phyloP scores from a whole-genome alignment of 225 moss, liverwort and hornwort species.

The Neckera pumila region DNA sequence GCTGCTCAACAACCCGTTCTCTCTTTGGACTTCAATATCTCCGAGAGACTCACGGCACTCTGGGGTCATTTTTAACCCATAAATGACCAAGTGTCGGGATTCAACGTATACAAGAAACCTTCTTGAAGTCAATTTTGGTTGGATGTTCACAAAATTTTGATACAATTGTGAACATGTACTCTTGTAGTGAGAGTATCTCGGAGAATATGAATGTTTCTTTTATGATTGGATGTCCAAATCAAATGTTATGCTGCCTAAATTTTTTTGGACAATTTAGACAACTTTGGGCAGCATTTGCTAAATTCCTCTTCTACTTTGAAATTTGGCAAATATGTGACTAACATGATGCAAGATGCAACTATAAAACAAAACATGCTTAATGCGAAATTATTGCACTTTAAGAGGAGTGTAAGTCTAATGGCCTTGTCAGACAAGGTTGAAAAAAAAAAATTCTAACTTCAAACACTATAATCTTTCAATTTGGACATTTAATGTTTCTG shows the following conservation, averaged over 20 bases:
- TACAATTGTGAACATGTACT: not conserved
- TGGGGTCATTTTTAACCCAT: too few species aligned
- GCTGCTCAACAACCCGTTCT: not conserved
- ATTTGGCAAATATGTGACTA: not conserved
- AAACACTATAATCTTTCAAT: too few species aligned
- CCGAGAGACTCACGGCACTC: too few species aligned
- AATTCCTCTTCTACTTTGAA: not conserved
- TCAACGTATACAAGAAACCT: too few species aligned
- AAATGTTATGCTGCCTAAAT: fast-evolving
- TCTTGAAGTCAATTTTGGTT: too few species aligned
- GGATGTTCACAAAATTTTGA: not conserved
- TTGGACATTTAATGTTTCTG: too few species aligned
- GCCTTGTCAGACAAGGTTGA: fast-evolving
- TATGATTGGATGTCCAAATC: fast-evolving
- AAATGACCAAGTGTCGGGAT: too few species aligned
- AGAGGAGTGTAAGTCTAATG: too few species aligned
- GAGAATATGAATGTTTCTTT: too few species aligned
- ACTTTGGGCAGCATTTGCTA: fast-evolving
- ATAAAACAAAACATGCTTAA: fast-evolving
- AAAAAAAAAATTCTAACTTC: too few species aligned
- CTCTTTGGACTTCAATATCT: not conserved
- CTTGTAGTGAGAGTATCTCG: fast-evolving
- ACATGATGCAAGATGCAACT: not conserved
- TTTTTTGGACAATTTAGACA: fast-evolving
- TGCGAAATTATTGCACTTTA: not conserved